Conservation (phyloP, 2,329 filamentous ascomycete species). For the Aspergillus fischeri region DNA sequence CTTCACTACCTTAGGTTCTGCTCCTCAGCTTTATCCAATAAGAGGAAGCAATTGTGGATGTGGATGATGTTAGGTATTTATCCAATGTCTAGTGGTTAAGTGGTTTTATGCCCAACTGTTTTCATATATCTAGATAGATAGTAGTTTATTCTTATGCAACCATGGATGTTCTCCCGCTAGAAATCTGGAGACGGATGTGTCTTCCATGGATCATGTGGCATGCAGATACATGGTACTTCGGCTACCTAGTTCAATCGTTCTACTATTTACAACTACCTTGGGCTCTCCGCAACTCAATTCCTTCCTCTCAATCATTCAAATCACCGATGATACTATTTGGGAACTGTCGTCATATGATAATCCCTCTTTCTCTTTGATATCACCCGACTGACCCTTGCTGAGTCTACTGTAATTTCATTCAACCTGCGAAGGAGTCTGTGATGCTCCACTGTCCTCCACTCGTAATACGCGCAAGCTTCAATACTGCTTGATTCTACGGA, state of each 20-base stretch:
- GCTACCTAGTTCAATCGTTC: no score
- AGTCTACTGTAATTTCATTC: neutral
- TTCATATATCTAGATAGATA: neutral
- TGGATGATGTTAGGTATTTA: neutral
- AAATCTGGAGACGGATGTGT: neutral
- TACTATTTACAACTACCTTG: neutral
- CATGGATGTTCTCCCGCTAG: conserved; percentile 1
- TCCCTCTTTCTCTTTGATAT: neutral
- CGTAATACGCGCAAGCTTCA: neutral
- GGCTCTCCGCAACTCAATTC: neutral
- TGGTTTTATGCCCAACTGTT: neutral
- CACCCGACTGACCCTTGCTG: no score
- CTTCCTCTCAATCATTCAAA: neutral
- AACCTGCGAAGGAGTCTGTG: neutral
- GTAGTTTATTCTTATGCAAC: neutral
- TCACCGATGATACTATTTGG: neutral
- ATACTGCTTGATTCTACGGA: neutral
- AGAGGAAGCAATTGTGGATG: neutral
- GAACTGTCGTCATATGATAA: neutral
- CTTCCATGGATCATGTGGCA: neutral
- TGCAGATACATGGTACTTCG: neutral
- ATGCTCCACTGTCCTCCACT: neutral
- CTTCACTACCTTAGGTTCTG: neutral
- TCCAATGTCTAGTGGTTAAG: no score
- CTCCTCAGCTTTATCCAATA: neutral